Conservation (phyloP, 805 yeast genomes). For the Nakazawaea ambrosiae region DNA sequence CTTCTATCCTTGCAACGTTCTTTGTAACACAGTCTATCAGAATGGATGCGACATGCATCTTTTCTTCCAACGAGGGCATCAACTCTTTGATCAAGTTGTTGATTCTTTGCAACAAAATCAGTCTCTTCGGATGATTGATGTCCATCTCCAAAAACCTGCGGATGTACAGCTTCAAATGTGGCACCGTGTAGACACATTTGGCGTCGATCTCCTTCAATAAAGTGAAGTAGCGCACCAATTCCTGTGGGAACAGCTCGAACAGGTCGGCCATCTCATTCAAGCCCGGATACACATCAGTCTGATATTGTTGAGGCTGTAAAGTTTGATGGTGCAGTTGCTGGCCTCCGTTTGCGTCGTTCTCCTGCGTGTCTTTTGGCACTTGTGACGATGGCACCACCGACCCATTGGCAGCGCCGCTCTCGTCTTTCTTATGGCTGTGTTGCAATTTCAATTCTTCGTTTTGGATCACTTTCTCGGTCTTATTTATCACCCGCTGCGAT, state of each 20-base stretch:
- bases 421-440: neutral
- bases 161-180: conserved; percentile 53
- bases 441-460: conserved; percentile 3
- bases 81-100: conserved; percentile 52
- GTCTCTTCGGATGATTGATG: conserved; percentile 29
- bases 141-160: conserved; percentile 35
- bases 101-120: conserved; percentile 30
- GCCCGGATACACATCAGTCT: conserved; percentile 60
- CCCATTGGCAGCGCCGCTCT: neutral
- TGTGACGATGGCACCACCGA: neutral
- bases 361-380: neutral
- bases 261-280: conserved; percentile 88
- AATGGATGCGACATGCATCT: conserved; percentile 93
- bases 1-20: conserved; percentile 67
- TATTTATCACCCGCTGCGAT: conserved; percentile 11
- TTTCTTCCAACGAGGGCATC: conserved; percentile 90
- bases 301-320: neutral
- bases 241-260: conserved; percentile 82
- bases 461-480: conserved; percentile 7
- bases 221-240: conserved; percentile 78
- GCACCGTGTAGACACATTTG: conserved; percentile 73
- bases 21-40: conserved; percentile 73
- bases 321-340: neutral
- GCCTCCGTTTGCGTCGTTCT: neutral
- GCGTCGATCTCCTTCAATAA: conserved; percentile 91